These are phyloP conservation scores for Clathrus columnatus DNA, from an alignment of 768 basidiomycete species.

Conservation along the genomic window DNA sequence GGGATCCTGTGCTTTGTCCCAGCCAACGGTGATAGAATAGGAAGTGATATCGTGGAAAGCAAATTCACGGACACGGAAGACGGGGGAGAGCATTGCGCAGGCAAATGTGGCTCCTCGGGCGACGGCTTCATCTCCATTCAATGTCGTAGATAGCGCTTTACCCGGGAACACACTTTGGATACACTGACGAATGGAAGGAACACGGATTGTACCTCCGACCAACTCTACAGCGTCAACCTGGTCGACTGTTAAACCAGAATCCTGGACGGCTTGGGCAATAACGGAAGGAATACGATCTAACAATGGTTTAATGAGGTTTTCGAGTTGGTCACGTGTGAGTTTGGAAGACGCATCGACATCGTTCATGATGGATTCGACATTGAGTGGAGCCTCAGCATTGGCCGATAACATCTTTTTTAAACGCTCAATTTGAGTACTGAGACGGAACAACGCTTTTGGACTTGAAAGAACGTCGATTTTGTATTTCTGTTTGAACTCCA, in stretches of 20 bases:
- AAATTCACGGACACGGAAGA: constrained; percentile 98
- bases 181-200: constrained; percentile 83
- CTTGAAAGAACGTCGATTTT: constrained; percentile 90
- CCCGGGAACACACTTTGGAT: constrained; percentile 79
- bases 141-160: constrained; percentile 79
- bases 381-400: constrained; percentile 80
- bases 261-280: constrained; percentile 67
- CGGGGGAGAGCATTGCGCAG: constrained; percentile 93
- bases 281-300: constrained; percentile 72
- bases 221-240: constrained; percentile 89
- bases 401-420: constrained; percentile 96
- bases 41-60: constrained; percentile 74
- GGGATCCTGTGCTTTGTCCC: constrained; percentile 67
- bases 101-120: constrained; percentile 95
- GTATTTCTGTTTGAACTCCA: constrained; percentile 94
- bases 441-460: constrained; percentile 91
- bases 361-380: constrained; percentile 94
- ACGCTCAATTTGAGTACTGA: constrained; percentile 80
- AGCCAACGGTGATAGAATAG: constrained; percentile 86
- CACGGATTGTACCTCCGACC: constrained; percentile 86
- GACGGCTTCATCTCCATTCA: constrained; percentile 97
- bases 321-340: constrained; percentile 74
- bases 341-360: constrained; percentile 89
- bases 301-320: constrained; percentile 63
- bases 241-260: constrained; percentile 73